phyloP scores from a whole-genome alignment of 352 stramenopile genomes.

The Pythium scleroteichum region DNA sequence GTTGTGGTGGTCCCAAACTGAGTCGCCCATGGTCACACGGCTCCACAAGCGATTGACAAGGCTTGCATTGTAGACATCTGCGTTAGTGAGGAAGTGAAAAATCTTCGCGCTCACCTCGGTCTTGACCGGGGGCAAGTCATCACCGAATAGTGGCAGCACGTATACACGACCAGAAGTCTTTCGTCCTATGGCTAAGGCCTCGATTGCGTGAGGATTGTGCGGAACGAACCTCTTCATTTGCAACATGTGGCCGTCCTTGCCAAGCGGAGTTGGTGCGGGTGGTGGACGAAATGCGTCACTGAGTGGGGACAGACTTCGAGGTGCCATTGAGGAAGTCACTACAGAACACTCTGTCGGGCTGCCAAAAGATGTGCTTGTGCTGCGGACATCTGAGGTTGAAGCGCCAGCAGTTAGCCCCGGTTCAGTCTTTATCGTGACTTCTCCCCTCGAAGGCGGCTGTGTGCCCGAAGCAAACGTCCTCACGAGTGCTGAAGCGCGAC shows the following conservation, averaged over 20 bases:
- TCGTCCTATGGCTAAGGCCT: slow-evolving; percentile 17
- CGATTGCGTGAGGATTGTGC: slow-evolving; percentile 20
- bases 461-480: slow-evolving; percentile 17
- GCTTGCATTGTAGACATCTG: slow-evolving; percentile 81
- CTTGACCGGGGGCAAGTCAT: slow-evolving; percentile 56
- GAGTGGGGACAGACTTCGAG: slow-evolving; percentile 31
- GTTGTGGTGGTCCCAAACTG: slow-evolving; percentile 80
- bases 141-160: slow-evolving; percentile 77
- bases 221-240: slow-evolving; percentile 17
- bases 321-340: background rate
- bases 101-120: slow-evolving; percentile 59
- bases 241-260: background rate
- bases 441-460: background rate
- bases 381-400: slow-evolving; percentile 7
- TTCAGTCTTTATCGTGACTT: slow-evolving; percentile 22
- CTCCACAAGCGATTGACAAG: slow-evolving; percentile 86
- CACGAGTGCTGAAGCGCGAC: slow-evolving; percentile 25
- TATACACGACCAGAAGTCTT: slow-evolving; percentile 39
- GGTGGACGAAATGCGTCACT: slow-evolving; percentile 22
- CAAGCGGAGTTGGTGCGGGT: slow-evolving; percentile 11
- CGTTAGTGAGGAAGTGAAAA: slow-evolving; percentile 72
- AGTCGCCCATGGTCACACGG: slow-evolving; percentile 67
- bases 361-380: slow-evolving; percentile 13
- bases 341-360: slow-evolving; percentile 6
- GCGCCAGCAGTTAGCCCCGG: background rate